Evolutionary conservation across 331 rosid genomes (phyloP), one percentile per base, ranked within the genome.

Genomic region (Stylosanthes scabra): DNA sequence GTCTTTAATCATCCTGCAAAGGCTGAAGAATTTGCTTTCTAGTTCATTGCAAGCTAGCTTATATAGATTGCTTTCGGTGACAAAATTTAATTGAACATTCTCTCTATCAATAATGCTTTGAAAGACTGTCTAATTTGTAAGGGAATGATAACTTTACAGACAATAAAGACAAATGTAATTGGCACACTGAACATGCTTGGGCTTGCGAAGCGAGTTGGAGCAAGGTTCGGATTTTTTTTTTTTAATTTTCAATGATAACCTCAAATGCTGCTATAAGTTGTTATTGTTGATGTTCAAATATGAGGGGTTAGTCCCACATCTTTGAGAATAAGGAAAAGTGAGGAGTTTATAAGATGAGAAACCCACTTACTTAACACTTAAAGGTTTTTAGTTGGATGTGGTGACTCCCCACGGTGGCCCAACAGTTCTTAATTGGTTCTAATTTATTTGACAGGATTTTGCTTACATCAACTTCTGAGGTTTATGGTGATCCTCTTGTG

Each of bases 141-240:
- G 49, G 11, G 9, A 52, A 11, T 64, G 11, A 68, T 70, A 41
- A 44, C 52, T 50, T 50, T 62, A 61, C 95, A 89, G 91, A 89
- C 95, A 3, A 89, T 85, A 77, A 89, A 89, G 80, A 89, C 95
- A 16, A 89, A 89, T 75, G 95, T 89, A 69, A 89, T 89, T 40
- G 95, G 95, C 66, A 89, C 95, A 0, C 64, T 89, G 79, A 89
- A 89, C 77, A 84, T 89, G 95, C 87, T 89, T 56, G 95, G 95
- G 72, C 95, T 89, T 64, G 95, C 95, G 28, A 89, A 89, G 87
- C 86, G 91, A 63, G 95, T 89, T 39, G 91, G 95, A 55, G 95
- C 95, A 5, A 89, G 95, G 95, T 86, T 56, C 13, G 74, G 16
- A 13, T 41, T 34, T 58, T 13, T 3, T 65, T n/a, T 3, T 9